These are phyloP conservation scores for Leptosphaerulina australis DNA, from an alignment of 2,329 filamentous ascomycete species.

Conservation along the genomic window DNA sequence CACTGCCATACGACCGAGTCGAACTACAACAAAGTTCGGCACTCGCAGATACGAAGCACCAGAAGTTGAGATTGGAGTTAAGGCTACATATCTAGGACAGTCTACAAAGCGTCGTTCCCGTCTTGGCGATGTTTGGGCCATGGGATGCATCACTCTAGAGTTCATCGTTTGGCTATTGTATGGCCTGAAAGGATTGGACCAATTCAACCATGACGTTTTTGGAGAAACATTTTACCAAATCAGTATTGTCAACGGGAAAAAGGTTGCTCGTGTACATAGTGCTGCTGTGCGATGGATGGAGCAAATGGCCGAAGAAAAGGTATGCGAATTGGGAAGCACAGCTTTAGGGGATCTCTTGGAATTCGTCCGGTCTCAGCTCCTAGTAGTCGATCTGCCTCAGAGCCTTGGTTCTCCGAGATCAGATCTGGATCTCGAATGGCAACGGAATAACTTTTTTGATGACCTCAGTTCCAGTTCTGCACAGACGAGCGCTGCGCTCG, in stretches of 20 bases:
- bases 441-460: too few relatives aligned
- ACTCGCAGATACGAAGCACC: neutral
- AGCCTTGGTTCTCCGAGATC: neutral
- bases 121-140: too few relatives aligned
- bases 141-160: too few relatives aligned
- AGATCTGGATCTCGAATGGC: neutral
- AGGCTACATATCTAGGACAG: neutral
- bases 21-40: neutral
- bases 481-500: too few relatives aligned
- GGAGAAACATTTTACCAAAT: neutral
- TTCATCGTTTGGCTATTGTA: conserved; percentile 26
- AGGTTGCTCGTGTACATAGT: neutral
- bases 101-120: neutral
- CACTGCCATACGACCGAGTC: neutral
- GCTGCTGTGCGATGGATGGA: neutral
- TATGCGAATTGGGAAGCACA: neutral
- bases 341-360: neutral
- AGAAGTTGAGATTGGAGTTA: neutral
- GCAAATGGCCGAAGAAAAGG: neutral
- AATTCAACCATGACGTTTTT: neutral
- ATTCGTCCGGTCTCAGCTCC: neutral
- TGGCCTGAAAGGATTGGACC: conserved; percentile 2
- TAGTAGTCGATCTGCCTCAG: neutral
- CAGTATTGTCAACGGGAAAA: neutral
- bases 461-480: too few relatives aligned